Evolutionary conservation across 1,139 yeast genomes (phyloP), one percentile per base, ranked within the genome.

Genomic region (Dujonia santamariae): DNA sequence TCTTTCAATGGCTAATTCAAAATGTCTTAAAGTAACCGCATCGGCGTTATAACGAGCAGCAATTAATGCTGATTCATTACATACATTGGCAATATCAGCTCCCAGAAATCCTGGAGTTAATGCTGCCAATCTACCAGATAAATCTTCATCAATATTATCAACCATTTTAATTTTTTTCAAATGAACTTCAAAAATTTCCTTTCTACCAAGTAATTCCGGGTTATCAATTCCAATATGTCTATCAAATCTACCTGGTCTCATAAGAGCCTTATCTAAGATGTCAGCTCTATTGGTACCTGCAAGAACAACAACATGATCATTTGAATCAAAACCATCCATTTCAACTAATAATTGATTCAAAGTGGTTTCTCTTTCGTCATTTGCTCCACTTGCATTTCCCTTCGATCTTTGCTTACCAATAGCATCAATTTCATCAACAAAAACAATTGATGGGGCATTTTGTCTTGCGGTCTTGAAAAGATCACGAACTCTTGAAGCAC

Each of bases 211-310:
- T 35, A 92, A 75, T 53, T 88, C 97, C 2, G 98, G 98, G 35
- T 83, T 77, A 59, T 92, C 97, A 46, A 92, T 84, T 41, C 83
- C 73, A 47, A 92, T 84, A 54, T 90, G 97, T 59, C 98, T 78
- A 55, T 92, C 97, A 53, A 92, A 92, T 65, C 98, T 78, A 24
- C 98, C 98, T 0, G 98, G 98, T 67, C 98, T 83, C 75, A 88
- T 70, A 42, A 92, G 67, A 1, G 98, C 98, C 41, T 79, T 79
- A 59, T 92, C 98, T 49, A 92, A 72, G 34, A 90, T 92, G 54
- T 92, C 98, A 1, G 96, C 82, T 51, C 97, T 75, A 59, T 92
- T 92, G 3, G 98, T 92, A 71, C 98, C 98, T 0, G 98, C 98
- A 37, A 92, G 70, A 2, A 92, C 97, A 41, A 92, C 97, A 38